phyloP scores from a whole-genome alignment of 345 rosid genomes.

The Ailanthus altissimus region DNA sequence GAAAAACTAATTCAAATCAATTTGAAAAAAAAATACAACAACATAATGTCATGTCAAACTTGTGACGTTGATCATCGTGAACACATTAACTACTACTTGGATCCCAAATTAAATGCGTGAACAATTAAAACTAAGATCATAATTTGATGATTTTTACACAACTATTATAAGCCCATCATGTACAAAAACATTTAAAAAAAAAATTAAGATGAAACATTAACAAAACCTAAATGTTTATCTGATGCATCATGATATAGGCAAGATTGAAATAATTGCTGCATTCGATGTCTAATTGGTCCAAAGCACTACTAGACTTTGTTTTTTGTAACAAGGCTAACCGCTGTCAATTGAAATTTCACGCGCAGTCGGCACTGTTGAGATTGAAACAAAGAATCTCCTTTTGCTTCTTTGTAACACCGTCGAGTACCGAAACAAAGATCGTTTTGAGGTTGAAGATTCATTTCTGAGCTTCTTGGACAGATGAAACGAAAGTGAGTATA shows the following conservation, averaged over 20 bases:
- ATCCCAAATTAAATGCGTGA: background rate
- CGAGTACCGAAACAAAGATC: background rate
- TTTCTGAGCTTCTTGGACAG: background rate
- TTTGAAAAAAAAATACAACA: background rate
- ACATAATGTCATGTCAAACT: background rate
- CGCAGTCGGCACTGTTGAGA: background rate
- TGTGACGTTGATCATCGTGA: background rate
- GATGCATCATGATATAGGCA: conserved; percentile 38
- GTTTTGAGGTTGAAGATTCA: background rate
- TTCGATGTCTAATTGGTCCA: conserved; percentile 92
- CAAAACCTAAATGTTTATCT: conserved; percentile 50
- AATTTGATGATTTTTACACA: background rate
- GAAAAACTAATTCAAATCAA: background rate
- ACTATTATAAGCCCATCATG: background rate
- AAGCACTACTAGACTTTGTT: conserved; percentile 54
- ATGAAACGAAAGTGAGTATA: background rate
- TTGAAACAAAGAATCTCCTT: background rate
- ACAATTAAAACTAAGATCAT: background rate
- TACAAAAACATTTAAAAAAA: background rate
- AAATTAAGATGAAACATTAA: background rate
- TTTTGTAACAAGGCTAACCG: background rate
- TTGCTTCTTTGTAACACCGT: background rate
- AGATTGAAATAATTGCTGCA: conserved; percentile 89
- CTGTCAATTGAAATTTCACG: conserved; percentile 5
- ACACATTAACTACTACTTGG: background rate